Base-by-base conservation (phyloP, 192 early-diverging fungal genomes). In the Coemansia sp. region DNA sequence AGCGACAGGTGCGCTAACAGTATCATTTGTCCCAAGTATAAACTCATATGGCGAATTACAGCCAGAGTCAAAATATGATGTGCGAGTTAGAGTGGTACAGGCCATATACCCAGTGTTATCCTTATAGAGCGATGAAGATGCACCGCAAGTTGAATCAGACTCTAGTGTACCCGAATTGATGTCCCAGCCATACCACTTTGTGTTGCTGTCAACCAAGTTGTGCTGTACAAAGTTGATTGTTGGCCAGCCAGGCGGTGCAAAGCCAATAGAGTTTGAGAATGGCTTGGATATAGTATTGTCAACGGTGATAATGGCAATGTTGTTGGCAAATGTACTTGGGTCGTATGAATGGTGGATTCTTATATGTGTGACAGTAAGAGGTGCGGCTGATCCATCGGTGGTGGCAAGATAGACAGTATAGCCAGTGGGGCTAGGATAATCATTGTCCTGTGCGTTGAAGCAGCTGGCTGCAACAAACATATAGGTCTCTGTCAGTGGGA, bases 321-420 rank as follows among this genome's bases (percentile, higher is more conserved):
- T 73, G 41, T 73, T 67, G 42, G 64, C 70, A 62, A 67, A 73
- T 10, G 54, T 63, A 10, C 36, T 23, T 23, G 54, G 19, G 40
- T 73, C 50, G 25, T 55, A 73, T 1, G 41, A 14, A 2, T 42
- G 37, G 17, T 73, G 60, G 11, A 31, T 29, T 10, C 23, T 9
- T 9, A 67, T 55, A 0, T 22, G 47, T 17, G 13, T 50, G 3
- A 58, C 45, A 6, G 2, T 30, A 2, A 50, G 20, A 53, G n/a
- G 2, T 37, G 27, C 6, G 10, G 48, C 20, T 44, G 27, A 20
- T 33, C 36, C 6, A 38, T 36, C 17, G 36, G 27, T 2, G 20
- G 2, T 23, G 6, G 22, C 15, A 62, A 27, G 25, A 8, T 62
- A 45, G 29, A 62, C 2, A 10, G 13, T 8, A n/a, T 20, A 23